Base-by-base conservation (phyloP, 2,329 filamentous ascomycete species). In the Dryadomyces quercus-mongolicae region DNA sequence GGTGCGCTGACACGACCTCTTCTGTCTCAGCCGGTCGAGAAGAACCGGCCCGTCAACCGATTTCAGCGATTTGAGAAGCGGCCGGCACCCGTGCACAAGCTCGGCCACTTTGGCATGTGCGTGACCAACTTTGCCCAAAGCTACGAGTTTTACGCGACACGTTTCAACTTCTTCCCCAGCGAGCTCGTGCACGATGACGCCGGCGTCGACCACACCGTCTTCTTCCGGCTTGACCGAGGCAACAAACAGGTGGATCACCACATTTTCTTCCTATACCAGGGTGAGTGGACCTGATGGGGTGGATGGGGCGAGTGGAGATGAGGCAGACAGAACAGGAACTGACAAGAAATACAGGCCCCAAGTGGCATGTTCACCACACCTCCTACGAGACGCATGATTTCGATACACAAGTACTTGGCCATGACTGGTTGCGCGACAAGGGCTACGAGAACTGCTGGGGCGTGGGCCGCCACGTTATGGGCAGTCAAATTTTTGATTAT, bases 401-500 rank as follows among this genome's bases (percentile, higher is more conserved):
- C 61, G 84, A 88, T 63, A 78, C 80, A 5, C 84, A 88, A 70
- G 72, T 80, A 36, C 70, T 88, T 3, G 85, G 85, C 1, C 85
- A 88, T 66, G 76, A 85, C 61, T 87, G 82, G 80, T 68, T 88
- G 57, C 71, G 71, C 2, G 69, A 78, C 58, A 78, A 81, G 64
- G 79, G 78, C 1, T 85, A 85, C 63, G 74, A 74, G 61, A 77
- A 74, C 60, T 82, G 82, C 58, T 88, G 85, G 85, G 85, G 85
- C 1, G 78, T 88, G 0, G 85, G 85, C 0, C 68, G 85, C 52
- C 84, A 88, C 69, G 76, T 86, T 21, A 72, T 87, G 60, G 84
- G 84, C 4, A 81, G 76, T 58, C 84, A 87, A 67, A 80, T 88
- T 52, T 88, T 88, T 60, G 83, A 87, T 62, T 86, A 86, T 65